Conservation (phyloP, 140 eudicot genomes). For the Anethum foeniculum region DNA sequence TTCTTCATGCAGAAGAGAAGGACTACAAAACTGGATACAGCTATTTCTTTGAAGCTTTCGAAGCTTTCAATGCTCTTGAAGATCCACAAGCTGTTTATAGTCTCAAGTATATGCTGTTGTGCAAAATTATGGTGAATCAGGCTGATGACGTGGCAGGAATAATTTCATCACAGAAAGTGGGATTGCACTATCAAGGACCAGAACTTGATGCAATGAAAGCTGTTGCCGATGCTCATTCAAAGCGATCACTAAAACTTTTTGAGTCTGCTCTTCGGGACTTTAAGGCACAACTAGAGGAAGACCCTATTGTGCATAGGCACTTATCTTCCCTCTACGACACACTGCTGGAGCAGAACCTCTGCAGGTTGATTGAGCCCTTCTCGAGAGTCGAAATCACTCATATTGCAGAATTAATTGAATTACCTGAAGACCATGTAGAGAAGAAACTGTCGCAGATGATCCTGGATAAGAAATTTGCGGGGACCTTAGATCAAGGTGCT, state of each 20-base stretch:
- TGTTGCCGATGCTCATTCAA: conserved; percentile 85
- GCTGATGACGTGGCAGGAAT: conserved; percentile 96
- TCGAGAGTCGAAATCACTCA: conserved; percentile 81
- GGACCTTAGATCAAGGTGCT: conserved; percentile 90
- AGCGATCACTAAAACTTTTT: conserved; percentile 76
- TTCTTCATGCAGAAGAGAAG: conserved; percentile 94
- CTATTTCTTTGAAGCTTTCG: conserved; percentile 94
- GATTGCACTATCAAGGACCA: conserved; percentile 73
- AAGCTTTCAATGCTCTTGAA: conserved; percentile 87
- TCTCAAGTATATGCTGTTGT: conserved; percentile 83
- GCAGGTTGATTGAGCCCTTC: conserved; percentile 91
- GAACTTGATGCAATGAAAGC: conserved; percentile 99
- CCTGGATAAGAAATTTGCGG: conserved; percentile 87
- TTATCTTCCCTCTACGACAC: conserved; percentile 83
- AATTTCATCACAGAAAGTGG: conserved; percentile 72
- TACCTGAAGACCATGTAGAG: conserved; percentile 80
- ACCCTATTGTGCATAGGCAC: conserved; percentile 82
- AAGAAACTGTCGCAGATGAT: conserved; percentile 91
- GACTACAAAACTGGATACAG: conserved; percentile 93
- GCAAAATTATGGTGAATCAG: conserved; percentile 88
- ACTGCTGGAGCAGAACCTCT: conserved; percentile 80
- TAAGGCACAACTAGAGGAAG: conserved; percentile 75
- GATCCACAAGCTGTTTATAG: conserved; percentile 77
- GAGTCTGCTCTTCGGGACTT: conserved; percentile 68
- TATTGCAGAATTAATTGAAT: conserved; percentile 80